phyloP scores from a whole-genome alignment of 257 asterid genomes.

The Solanum etuberosum region DNA sequence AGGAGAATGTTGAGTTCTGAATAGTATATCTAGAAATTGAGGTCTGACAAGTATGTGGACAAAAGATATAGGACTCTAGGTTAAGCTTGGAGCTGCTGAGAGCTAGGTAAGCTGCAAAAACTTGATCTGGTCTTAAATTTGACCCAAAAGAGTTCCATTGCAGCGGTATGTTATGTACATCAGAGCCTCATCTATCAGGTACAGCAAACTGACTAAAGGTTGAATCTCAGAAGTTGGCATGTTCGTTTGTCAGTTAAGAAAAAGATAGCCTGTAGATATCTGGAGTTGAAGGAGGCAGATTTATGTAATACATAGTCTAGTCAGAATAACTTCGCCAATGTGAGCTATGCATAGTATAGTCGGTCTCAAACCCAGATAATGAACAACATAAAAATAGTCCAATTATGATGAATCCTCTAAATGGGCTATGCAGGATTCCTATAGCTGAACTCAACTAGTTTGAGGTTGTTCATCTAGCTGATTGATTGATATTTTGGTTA shows the following conservation, averaged over 20 bases:
- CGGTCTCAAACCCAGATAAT: neutral
- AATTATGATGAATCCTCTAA: neutral
- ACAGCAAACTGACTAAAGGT: neutral
- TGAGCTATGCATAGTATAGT: neutral
- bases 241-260: neutral
- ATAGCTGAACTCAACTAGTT: neutral
- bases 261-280: neutral
- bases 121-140: neutral
- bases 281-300: neutral
- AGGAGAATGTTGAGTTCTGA: neutral
- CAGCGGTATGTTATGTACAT: neutral
- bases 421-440: neutral
- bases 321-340: neutral
- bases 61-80: neutral
- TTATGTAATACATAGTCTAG: neutral
- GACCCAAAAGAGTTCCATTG: neutral
- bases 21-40: neutral
- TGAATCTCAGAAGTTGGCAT: neutral
- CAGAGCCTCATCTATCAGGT: neutral
- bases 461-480: neutral
- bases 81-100: neutral
- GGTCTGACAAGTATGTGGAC: neutral
- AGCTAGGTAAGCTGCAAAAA: neutral
- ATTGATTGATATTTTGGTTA: neutral
- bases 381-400: neutral